Conservation (phyloP, 495 filamentous ascomycete species). For the Glonium stellatum region DNA sequence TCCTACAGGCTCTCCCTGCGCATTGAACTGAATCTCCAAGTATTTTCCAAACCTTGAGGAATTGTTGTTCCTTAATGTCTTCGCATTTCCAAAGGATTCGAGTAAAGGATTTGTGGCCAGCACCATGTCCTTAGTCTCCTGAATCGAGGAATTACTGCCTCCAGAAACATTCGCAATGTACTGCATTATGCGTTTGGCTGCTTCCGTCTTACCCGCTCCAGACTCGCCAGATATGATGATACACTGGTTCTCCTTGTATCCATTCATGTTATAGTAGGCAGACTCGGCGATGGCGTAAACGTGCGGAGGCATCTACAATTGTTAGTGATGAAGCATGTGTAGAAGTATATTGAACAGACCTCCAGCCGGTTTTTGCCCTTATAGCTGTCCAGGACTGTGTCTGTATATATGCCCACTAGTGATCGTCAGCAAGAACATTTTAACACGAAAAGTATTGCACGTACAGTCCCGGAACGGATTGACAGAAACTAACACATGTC, state of each 20-base stretch:
- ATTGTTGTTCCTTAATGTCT: slow-evolving; percentile 97
- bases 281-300: slow-evolving; percentile 97
- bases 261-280: slow-evolving; percentile 99
- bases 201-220: slow-evolving; percentile 98
- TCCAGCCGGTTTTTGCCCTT: slow-evolving; percentile 94
- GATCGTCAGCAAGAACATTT: slow-evolving; percentile 16
- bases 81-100: slow-evolving; percentile 97
- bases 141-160: slow-evolving; percentile 81
- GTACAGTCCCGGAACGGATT: slow-evolving; percentile 92
- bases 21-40: slow-evolving; percentile 93
- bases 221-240: slow-evolving; percentile 99
- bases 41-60: slow-evolving; percentile 98
- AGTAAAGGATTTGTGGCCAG: slow-evolving; percentile 94
- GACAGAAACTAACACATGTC: slow-evolving; percentile 98
- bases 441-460: not conserved
- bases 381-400: slow-evolving; percentile 83
- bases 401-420: slow-evolving; percentile 93
- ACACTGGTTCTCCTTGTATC: slow-evolving; percentile 98
- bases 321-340: slow-evolving; percentile 1
- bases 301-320: slow-evolving; percentile 65
- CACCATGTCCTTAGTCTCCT: slow-evolving; percentile 98
- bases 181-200: slow-evolving; percentile 98
- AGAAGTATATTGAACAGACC: slow-evolving; percentile 33
- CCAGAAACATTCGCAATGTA: slow-evolving; percentile 97
- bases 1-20: slow-evolving; percentile 85